Conservation (phyloP, 202 grass and related monocot species). For the Panicum hallii region DNA sequence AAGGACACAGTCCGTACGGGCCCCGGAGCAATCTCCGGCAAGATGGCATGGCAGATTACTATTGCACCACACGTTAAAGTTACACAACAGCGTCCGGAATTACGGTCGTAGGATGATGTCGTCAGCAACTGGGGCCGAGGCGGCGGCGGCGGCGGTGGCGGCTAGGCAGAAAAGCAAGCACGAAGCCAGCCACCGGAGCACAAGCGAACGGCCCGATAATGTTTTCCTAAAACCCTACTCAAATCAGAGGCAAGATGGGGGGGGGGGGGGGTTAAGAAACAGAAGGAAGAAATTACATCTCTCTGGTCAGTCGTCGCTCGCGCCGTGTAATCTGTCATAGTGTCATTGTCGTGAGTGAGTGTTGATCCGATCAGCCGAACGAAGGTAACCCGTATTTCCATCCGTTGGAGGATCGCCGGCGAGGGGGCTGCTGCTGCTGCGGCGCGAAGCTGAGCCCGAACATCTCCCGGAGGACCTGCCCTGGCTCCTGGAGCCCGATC, state of each 20-base stretch:
- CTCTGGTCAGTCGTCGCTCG: constrained; percentile 50
- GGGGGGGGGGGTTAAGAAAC: not conserved
- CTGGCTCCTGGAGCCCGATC: constrained; percentile 82
- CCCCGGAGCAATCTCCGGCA: not conserved
- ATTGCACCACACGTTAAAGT: not conserved
- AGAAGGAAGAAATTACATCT: not conserved
- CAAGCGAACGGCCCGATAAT: constrained; percentile 18
- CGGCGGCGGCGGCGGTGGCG: constrained; percentile 3
- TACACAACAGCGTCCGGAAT: not conserved
- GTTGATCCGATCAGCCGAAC: constrained; percentile 55
- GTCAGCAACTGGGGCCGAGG: constrained; percentile 40
- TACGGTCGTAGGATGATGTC: constrained; percentile 21
- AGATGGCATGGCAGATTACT: not conserved
- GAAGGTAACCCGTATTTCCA: constrained; percentile 78
- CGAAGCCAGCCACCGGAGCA: constrained; percentile 34
- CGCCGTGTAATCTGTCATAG: constrained; percentile 15
- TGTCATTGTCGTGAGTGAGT: not conserved
- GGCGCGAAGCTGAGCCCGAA: constrained; percentile 91
- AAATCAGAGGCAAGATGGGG: constrained; percentile 26
- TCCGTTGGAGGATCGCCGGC: constrained; percentile 68
- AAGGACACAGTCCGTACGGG: not conserved
- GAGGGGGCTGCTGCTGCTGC: constrained; percentile 55
- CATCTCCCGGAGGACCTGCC: constrained; percentile 91
- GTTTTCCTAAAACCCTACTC: constrained; percentile 32
- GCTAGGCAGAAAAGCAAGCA: constrained; percentile 32